Evolutionary conservation across 192 early-diverging fungal genomes (phyloP).

Genomic region (Coemansia sp.): DNA sequence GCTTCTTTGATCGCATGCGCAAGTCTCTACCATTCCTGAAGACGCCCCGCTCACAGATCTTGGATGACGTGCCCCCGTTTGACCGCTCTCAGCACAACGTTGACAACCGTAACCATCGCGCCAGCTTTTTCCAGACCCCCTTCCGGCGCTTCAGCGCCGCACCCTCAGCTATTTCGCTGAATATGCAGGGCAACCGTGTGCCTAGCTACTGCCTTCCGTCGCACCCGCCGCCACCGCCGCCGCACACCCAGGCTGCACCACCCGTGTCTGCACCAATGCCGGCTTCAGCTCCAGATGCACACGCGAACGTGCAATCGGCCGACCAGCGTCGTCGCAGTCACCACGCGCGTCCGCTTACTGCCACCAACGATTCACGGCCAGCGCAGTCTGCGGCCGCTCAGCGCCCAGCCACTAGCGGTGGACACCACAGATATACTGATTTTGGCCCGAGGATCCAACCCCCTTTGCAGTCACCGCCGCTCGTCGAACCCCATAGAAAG

Average conservation of each 20-base stretch:
- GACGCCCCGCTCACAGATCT: constrained; percentile 36
- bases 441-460: constrained; percentile 32
- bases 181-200: constrained; percentile 23
- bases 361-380: constrained; percentile 21
- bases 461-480: not conserved
- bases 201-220: constrained; percentile 38
- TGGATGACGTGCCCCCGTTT: constrained; percentile 39
- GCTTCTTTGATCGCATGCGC: constrained; percentile 44
- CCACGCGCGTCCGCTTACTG: constrained; percentile 28
- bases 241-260: constrained; percentile 7
- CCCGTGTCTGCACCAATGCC: constrained; percentile 4
- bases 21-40: constrained; percentile 56
- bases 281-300: not conserved
- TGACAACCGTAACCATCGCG: constrained; percentile 28
- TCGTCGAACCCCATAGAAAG: constrained; percentile 34
- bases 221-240: constrained; percentile 26
- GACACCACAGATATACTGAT: constrained; percentile 44
- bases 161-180: constrained; percentile 38
- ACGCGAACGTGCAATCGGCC: not conserved
- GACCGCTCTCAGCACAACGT: constrained; percentile 36
- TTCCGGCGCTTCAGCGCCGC: constrained; percentile 49
- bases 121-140: constrained; percentile 46
- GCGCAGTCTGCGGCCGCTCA: constrained; percentile 11
- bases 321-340: constrained; percentile 9
- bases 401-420: constrained; percentile 47